Evolutionary conservation across 805 yeast genomes (phyloP).

Genomic region (Starmerella cellae): DNA sequence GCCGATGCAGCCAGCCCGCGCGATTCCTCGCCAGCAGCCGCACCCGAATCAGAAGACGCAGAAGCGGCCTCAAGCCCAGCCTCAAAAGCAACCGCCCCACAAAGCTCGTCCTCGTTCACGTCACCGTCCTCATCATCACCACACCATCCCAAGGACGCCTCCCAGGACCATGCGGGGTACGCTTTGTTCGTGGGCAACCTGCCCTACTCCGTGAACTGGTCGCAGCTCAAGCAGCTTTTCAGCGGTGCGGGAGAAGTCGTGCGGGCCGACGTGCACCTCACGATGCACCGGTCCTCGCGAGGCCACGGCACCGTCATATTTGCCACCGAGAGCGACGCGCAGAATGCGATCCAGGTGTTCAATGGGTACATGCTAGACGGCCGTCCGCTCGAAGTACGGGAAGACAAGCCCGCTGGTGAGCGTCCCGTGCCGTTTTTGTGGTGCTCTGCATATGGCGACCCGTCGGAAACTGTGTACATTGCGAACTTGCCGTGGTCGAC

Average conservation of each 20-base stretch:
- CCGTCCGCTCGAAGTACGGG: conserved; percentile 64
- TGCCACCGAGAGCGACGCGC: conserved; percentile 52
- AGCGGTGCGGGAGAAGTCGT: conserved; percentile 61
- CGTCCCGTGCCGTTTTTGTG: conserved; percentile 42
- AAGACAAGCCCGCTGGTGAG: conserved; percentile 37
- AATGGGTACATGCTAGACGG: conserved; percentile 65
- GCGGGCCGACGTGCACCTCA: conserved; percentile 63
- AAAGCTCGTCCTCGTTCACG: neutral
- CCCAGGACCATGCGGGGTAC: conserved; percentile 11
- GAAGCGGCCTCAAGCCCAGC: too few relatives aligned
- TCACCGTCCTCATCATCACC: too few relatives aligned
- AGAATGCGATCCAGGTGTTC: conserved; percentile 52
- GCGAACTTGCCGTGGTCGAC: conserved; percentile 81
- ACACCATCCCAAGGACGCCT: too few relatives aligned
- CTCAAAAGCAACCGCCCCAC: too few relatives aligned
- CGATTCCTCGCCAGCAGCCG: neutral
- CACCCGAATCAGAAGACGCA: neutral
- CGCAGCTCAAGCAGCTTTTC: conserved; percentile 72
- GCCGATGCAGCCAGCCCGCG: neutral
- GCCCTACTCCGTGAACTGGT: conserved; percentile 75
- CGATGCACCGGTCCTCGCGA: conserved; percentile 65
- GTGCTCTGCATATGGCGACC: conserved; percentile 50
- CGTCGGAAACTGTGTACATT: conserved; percentile 50
- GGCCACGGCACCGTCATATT: conserved; percentile 79
- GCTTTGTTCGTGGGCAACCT: conserved; percentile 61